These are phyloP conservation scores for Colletotrichum musicola DNA, from an alignment of 2,329 filamentous ascomycete species.

Conservation along the genomic window DNA sequence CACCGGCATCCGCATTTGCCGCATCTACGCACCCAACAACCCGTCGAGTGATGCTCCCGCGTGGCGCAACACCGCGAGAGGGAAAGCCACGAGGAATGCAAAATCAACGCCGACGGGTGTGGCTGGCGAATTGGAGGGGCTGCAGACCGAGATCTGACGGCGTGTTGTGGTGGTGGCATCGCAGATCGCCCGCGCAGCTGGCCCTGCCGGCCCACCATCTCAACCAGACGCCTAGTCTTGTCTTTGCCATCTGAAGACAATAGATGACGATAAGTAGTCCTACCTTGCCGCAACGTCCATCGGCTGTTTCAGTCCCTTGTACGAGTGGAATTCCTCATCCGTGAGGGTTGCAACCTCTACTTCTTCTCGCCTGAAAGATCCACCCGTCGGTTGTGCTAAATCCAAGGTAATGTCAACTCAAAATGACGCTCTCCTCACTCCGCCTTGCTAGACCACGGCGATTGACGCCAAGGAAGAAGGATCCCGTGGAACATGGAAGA, in stretches of 20 bases:
- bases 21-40: no score
- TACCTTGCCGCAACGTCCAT: conserved; percentile 2
- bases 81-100: background rate
- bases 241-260: conserved; percentile 17
- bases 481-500: background rate
- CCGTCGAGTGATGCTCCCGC: background rate
- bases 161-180: background rate
- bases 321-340: conserved; percentile 1
- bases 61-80: background rate
- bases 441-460: background rate
- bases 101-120: conserved; percentile 5
- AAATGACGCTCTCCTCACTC: background rate
- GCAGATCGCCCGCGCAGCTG: conserved; percentile 1
- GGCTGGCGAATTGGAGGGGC: conserved; percentile 8
- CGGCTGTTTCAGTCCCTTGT: conserved; percentile 24
- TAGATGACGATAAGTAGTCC: conserved; percentile 1
- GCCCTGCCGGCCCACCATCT: background rate
- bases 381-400: background rate
- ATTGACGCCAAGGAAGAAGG: background rate
- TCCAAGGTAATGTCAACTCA: conserved; percentile 7
- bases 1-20: no score
- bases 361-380: background rate
- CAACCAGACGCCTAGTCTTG: background rate
- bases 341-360: conserved; percentile 24
- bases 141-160: conserved; percentile 22